Evolutionary conservation across 1,284 basidiomycete genomes (phyloP).

Genomic region (Leccinum pachyderme): DNA sequence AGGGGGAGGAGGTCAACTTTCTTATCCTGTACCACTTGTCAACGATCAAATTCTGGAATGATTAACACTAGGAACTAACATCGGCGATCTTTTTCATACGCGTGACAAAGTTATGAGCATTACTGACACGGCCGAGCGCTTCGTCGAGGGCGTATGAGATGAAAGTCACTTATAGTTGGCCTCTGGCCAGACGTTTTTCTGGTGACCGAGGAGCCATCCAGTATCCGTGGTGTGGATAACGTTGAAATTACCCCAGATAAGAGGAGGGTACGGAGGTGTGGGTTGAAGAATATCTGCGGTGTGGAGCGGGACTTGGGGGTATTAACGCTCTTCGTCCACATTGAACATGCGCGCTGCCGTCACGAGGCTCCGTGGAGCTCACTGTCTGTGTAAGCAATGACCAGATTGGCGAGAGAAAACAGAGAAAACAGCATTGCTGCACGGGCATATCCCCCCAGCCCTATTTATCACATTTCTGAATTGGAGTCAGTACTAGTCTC

Average conservation of each 20-base stretch:
- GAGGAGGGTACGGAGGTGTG: constrained; percentile 54
- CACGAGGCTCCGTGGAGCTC: constrained; percentile 11
- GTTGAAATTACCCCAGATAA: constrained; percentile 79
- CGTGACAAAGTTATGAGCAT: constrained; percentile 58
- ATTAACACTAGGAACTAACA: constrained; percentile 32
- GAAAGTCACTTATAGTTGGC: constrained; percentile 63
- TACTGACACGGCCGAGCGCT: background rate
- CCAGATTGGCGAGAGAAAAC: constrained; percentile 18
- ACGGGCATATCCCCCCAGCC: background rate
- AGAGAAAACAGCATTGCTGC: constrained; percentile 20
- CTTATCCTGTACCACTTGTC: constrained; percentile 43
- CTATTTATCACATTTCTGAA: constrained; percentile 1
- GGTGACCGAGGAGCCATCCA: constrained; percentile 77
- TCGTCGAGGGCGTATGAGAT: background rate
- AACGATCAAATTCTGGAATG: background rate
- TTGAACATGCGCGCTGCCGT: constrained; percentile 31
- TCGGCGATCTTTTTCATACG: constrained; percentile 77
- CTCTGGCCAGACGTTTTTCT: constrained; percentile 67
- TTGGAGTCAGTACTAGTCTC: no score
- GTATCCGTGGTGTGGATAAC: constrained; percentile 76
- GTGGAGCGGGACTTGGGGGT: constrained; percentile 36
- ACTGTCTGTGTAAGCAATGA: constrained; percentile 18
- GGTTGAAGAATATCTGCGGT: constrained; percentile 26
- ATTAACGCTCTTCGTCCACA: constrained; percentile 39
- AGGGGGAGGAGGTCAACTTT: constrained; percentile 70